Conservation (phyloP, 805 yeast genomes). For the Debaryomyces castellii region DNA sequence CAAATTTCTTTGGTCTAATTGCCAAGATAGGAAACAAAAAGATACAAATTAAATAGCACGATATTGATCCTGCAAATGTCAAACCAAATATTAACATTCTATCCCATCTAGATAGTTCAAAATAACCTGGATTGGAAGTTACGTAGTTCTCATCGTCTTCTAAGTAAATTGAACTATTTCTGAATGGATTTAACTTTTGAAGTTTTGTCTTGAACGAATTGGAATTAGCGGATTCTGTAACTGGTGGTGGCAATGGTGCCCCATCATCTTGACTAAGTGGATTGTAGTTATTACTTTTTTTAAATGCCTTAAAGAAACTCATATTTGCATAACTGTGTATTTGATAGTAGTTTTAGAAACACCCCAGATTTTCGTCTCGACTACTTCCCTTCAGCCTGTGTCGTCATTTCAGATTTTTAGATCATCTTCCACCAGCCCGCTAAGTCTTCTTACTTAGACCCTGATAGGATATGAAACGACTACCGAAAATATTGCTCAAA, state of each 20-base stretch:
- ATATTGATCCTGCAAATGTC: slow-evolving; percentile 41
- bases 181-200: slow-evolving; percentile 40
- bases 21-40: slow-evolving; percentile 43
- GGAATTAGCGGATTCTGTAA: slow-evolving; percentile 21
- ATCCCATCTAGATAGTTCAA: slow-evolving; percentile 46
- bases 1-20: slow-evolving; percentile 45
- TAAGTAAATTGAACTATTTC: slow-evolving; percentile 33
- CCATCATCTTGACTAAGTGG: slow-evolving; percentile 35
- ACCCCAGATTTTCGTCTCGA: background rate
- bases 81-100: slow-evolving; percentile 45
- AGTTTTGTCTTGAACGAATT: slow-evolving; percentile 27
- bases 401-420: background rate
- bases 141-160: slow-evolving; percentile 45
- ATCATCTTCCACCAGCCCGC: background rate
- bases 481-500: no score
- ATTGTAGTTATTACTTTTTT: slow-evolving; percentile 19
- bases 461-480: no score
- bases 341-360: background rate
- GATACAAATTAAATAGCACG: slow-evolving; percentile 42
- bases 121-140: slow-evolving; percentile 43
- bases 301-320: slow-evolving; percentile 41
- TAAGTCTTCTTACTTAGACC: no score
- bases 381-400: background rate
- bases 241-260: slow-evolving; percentile 40
- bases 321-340: slow-evolving; percentile 13